Base-by-base conservation (phyloP, 148 eudicot species). In the Pouteria glomerata region DNA sequence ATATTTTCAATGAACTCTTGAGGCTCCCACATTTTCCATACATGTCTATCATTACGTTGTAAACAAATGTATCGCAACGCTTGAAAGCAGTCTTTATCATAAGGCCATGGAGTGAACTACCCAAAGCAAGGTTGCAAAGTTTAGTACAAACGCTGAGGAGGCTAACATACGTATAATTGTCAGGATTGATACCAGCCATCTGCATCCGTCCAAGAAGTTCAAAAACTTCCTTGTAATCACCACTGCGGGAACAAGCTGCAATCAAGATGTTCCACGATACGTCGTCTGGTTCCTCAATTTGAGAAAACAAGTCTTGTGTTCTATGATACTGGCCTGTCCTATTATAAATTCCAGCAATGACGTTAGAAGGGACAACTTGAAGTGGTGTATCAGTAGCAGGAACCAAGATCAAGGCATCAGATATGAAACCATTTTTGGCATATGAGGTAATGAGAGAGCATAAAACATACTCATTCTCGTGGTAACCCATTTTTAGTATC, bases 1-100 rank as follows among this genome's bases (percentile, higher is more conserved):
- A 89, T 41, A 86, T 65, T 77, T 79, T 77, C 47, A 84, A 44
- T 13, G 90, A 80, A 77, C 86, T 80, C 68, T 70, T 71, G 59
- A 86, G 63, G 63, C 87, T 66, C 62, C 97, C 97, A 75, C 97
- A 92, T 79, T 92, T 92, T 19, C 87, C 88, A 72, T 92, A 90
- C 93, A 90, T 86, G 75, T 86, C 88, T 10, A 90, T 80, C 67
- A 90, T 70, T 27, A 85, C 70, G 73, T 92, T 90, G 83, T 65
- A 68, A 24, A 86, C 84, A 76, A 88, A 85, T 51, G 90, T 83
- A 78, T 92, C 93, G 31, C 79, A 82, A 16, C 34, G n/a, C 11
- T 52, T 33, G 51, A 81, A 71, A 55, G 81, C 78, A 33, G 78
- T 73, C 76, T 92, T 90, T 13, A 86, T 77, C 19, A 88, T 71